Evolutionary conservation across 257 asterid species (phyloP).

Genomic region (Rhazya stricta): DNA sequence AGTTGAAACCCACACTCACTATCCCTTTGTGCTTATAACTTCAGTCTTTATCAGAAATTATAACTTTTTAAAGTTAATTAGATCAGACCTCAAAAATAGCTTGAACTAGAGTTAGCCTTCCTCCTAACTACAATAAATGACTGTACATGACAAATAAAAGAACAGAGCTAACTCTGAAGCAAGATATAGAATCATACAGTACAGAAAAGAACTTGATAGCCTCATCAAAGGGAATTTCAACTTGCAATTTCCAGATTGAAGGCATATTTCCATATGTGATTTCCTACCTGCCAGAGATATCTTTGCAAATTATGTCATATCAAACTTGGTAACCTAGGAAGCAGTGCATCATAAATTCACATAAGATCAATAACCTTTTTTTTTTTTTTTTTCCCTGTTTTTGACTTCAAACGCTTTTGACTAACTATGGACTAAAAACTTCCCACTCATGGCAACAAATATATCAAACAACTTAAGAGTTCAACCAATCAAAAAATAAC

Average conservation of each 20-base stretch:
- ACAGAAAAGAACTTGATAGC: not conserved
- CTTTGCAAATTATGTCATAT: not conserved
- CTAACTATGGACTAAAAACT: not conserved
- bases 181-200: not conserved
- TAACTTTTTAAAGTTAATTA: not conserved
- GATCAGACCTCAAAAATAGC: not conserved
- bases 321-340: not conserved
- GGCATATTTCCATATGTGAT: not conserved
- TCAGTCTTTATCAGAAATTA: not conserved
- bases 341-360: not conserved
- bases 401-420: not conserved
- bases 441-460: slow-evolving; percentile 9
- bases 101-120: not conserved
- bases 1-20: not conserved
- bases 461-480: not conserved
- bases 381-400: not conserved
- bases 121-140: not conserved
- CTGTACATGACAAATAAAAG: not conserved
- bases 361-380: not conserved
- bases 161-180: not conserved
- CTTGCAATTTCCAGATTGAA: not conserved
- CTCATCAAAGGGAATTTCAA: not conserved
- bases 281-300: not conserved
- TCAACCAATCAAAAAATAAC: slow-evolving; percentile 9
- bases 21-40: not conserved